Base-by-base conservation (phyloP, 192 early-diverging fungal species). In the Backusella luteola region DNA sequence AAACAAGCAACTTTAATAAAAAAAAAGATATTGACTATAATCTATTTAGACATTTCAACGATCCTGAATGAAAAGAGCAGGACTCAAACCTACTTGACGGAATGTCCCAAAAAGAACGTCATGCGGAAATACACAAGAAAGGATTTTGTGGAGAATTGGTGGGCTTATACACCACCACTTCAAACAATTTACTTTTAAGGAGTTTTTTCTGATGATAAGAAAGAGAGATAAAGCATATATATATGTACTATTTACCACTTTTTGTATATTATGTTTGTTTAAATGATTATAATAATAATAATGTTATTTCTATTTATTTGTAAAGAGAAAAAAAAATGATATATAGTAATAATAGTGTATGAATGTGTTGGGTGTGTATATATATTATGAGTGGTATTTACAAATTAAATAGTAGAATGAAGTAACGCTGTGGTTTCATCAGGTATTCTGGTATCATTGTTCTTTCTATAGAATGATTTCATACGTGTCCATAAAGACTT, bases 351-450 rank as follows among this genome's bases (percentile, higher is more conserved):
- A 29, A 14, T 63, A 14, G 32, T 23, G 56, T 63, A 29, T 63
- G 26, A 29, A 29, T 63, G 11, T 63, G 56, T 23, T 23, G 7
- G 2, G 6, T 26, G 49, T 4, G 17, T 7, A 0, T 63, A 7
- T 63, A 8, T 63, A 21, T 14, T 44, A 49, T 49, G 46, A n/a
- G 32, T 32, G 46, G 46, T 63, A 63, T 63, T 63, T 63, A 63
- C 56, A 63, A 32, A 21, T 53, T 53, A 53, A 53, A 53, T 63
- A 29, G 56, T 71, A 44, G 70, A 71, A 49, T 41, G 15, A 29
- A 71, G 42, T 49, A 71, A 71, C 42, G 36, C 21, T 32, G 70
- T 71, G 5, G 41, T 71, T 49, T 71, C 70, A 71, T 71, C 44
- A 32, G 70, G 39, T 46, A 23, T 19, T 29, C 14, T 68, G 67